phyloP scores from a whole-genome alignment of 2,329 filamentous ascomycete genomes.

The Metarhizium album region DNA sequence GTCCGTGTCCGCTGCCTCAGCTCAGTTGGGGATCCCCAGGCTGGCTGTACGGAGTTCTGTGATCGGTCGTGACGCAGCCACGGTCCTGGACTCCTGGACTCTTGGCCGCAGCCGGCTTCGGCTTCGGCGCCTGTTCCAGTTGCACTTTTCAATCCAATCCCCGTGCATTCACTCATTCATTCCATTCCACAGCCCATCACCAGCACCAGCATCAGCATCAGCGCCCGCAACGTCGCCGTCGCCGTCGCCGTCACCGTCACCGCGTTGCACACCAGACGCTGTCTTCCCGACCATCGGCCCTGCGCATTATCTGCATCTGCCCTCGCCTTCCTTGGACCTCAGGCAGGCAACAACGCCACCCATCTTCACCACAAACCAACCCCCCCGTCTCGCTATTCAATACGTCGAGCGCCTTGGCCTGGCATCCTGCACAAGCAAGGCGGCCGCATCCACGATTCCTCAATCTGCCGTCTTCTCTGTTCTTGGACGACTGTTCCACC shows the following conservation, averaged over 20 bases:
- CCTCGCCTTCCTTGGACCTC: not conserved
- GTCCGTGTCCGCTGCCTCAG: not conserved
- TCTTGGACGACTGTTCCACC: slow-evolving; percentile 40
- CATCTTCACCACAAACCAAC: slow-evolving; percentile 13
- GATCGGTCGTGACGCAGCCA: no score
- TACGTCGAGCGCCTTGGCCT: slow-evolving; percentile 16
- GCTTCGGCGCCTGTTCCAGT: not conserved
- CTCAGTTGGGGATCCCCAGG: no score
- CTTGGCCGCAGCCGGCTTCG: not conserved
- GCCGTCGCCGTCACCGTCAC: not conserved
- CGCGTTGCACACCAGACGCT: slow-evolving; percentile 8
- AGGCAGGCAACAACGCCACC: not conserved
- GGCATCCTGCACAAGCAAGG: slow-evolving; percentile 31
- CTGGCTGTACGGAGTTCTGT: not conserved
- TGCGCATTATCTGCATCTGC: not conserved
- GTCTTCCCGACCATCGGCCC: not conserved
- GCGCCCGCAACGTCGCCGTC: slow-evolving; percentile 5
- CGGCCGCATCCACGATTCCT: slow-evolving; percentile 37
- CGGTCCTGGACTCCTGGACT: no score
- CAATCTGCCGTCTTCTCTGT: slow-evolving; percentile 37
- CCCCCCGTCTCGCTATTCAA: slow-evolving; percentile 2
- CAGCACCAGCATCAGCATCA: not conserved
- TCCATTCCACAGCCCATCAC: no score
- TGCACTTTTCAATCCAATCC: no score
- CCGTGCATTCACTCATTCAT: no score